Evolutionary conservation across 805 yeast genomes (phyloP), one percentile per base, ranked within the genome.

Genomic region (Candida lessepsii): DNA sequence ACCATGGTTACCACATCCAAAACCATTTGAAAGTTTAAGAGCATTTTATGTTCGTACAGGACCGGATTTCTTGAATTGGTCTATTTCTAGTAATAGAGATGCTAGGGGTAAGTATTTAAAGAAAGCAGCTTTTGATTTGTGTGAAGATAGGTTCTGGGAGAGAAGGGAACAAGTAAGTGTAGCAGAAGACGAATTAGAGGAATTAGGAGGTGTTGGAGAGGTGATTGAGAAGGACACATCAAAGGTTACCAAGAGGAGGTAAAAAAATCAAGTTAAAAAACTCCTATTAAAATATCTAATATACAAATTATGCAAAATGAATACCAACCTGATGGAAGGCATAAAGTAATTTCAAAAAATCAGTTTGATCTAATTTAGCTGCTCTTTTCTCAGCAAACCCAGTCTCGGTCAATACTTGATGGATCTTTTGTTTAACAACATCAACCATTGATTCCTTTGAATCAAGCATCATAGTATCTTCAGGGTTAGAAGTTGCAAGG

Each of bases 81-180:
- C 95, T 1, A 85, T 89, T 49, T 83, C 93, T 4, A 85, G 83
- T 56, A 85, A 88, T 52, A 75, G 85, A 51, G 90, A 85, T 42
- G 82, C 88, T 10, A 78, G 95, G 54, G 98, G 96, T 39, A 91
- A 91, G 60, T 83, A 86, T 54, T 74, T 91, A 61, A 90, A 91
- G 66, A 82, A 83, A 40, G 84, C 86, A 31, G 83, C 97, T 0
- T 91, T 91, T 57, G 96, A 89, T 47, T 65, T 91, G 45, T 84
- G 93, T 60, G 96, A 90, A 63, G 91, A 84, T 50, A 79, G 99
- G 67, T 91, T 96, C 93, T 91, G 98, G 98, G 98, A 91, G 60
- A 84, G 98, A 68, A 81, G 97, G 66, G 98, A 91, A 52, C 91
- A 82, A 53, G 82, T 91, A 17, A 81, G 95, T 58, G 75, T 80